Evolutionary conservation across 2,329 filamentous ascomycete species (phyloP).

Genomic region (Cercospora sesami): DNA sequence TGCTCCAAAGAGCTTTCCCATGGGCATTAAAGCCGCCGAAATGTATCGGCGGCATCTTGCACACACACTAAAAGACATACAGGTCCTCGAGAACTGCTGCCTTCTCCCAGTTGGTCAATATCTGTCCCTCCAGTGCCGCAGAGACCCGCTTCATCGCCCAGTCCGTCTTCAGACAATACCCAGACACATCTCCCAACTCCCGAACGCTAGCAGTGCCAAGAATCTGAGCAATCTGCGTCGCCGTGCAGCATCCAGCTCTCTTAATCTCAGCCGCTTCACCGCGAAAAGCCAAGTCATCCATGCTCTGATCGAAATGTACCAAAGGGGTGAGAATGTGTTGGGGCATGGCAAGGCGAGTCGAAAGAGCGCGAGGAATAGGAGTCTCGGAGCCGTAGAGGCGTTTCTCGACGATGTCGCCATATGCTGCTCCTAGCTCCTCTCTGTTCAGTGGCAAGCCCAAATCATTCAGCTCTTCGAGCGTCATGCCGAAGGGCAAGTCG

Average conservation of each 20-base stretch:
- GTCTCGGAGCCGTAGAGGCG: not conserved
- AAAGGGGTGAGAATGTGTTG: not conserved
- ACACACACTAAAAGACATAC: not conserved
- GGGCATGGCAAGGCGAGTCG: not conserved
- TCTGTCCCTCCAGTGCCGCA: not conserved
- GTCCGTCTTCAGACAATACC: not conserved
- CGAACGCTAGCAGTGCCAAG: not conserved
- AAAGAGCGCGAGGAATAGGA: not conserved
- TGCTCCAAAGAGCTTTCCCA: not conserved
- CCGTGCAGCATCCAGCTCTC: not conserved
- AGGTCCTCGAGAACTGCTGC: not conserved
- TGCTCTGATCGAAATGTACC: not conserved
- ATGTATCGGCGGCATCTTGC: too few species aligned
- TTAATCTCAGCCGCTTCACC: not conserved
- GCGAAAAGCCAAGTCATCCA: fast-evolving
- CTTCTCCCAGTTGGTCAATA: not conserved
- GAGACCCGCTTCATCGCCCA: not conserved
- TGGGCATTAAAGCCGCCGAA: not conserved
- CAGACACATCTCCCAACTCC: not conserved
- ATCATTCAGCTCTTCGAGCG: not conserved
- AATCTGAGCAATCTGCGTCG: not conserved
- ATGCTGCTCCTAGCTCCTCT: not conserved
- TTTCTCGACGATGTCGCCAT: not conserved
- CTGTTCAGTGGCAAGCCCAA: not conserved
- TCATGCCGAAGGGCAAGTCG: not conserved